Evolutionary conservation across 2,329 filamentous ascomycete species (phyloP).

Genomic region (Cadophora sp.): DNA sequence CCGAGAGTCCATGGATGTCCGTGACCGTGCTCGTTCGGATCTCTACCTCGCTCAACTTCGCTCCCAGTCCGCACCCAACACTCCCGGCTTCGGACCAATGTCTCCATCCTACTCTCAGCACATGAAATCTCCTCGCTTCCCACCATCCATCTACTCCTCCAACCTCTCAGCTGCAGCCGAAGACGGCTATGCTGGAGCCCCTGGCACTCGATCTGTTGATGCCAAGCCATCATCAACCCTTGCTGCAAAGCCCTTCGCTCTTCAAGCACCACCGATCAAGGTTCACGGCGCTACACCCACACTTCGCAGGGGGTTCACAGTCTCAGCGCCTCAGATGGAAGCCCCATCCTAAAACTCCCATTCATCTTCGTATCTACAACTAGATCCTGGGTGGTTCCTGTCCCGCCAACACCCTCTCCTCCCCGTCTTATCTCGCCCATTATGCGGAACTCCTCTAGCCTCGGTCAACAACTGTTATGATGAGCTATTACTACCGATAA

Average conservation of each 20-base stretch:
- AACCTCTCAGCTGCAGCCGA: slow-evolving; percentile 60
- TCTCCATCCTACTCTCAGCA: slow-evolving; percentile 57
- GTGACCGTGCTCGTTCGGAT: slow-evolving; percentile 92
- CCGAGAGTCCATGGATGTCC: slow-evolving; percentile 94
- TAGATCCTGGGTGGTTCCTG: too few species aligned
- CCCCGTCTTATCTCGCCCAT: too few species aligned
- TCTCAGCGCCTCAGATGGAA: too few species aligned
- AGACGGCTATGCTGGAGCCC: slow-evolving; percentile 50
- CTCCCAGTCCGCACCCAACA: slow-evolving; percentile 91
- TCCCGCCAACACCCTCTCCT: too few species aligned
- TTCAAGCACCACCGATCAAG: slow-evolving; percentile 84
- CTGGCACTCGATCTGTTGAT: slow-evolving; percentile 58
- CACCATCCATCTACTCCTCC: slow-evolving; percentile 62
- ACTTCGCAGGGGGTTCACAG: too few species aligned
- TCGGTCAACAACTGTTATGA: too few species aligned
- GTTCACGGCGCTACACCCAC: slow-evolving; percentile 81
- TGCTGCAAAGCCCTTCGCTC: slow-evolving; percentile 73
- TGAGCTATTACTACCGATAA: too few species aligned
- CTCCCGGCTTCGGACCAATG: slow-evolving; percentile 82
- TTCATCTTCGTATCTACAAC: too few species aligned
- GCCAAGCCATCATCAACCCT: slow-evolving; percentile 67
- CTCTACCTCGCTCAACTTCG: slow-evolving; percentile 89
- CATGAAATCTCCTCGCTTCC: slow-evolving; percentile 60
- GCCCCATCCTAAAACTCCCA: too few species aligned
- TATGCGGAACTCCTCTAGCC: too few species aligned